These are phyloP conservation scores for Pythium folliculosum DNA, from an alignment of 352 stramenopile genomes.

Conservation along the genomic window DNA sequence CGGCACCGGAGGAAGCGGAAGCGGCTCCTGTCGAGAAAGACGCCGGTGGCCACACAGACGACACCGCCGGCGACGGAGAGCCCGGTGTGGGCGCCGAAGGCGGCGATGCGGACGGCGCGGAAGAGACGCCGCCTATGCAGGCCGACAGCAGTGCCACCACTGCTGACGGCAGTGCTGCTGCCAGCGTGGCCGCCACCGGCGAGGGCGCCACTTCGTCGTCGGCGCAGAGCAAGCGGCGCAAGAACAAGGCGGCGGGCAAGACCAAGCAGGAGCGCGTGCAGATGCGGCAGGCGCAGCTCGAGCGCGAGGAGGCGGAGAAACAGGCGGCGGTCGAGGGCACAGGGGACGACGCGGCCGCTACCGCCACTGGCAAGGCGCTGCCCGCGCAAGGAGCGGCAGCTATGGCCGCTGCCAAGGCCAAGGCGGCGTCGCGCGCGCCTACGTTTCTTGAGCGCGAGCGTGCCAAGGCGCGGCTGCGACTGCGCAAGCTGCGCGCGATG, in stretches of 20 bases:
- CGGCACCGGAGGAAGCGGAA: not conserved
- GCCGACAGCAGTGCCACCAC: not conserved
- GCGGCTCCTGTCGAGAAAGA: not conserved
- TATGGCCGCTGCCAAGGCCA: too few species aligned
- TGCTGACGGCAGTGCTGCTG: too few species aligned
- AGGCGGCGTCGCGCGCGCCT: not conserved
- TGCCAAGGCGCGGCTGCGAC: slow-evolving; percentile 53
- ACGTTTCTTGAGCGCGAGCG: slow-evolving; percentile 60
- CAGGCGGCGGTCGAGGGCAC: not conserved
- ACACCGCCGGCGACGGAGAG: too few species aligned
- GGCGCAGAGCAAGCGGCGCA: slow-evolving; percentile 4
- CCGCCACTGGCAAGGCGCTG: not conserved
- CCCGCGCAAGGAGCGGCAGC: not conserved
- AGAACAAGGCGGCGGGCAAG: slow-evolving; percentile 31
- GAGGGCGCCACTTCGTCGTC: too few species aligned
- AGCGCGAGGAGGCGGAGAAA: slow-evolving; percentile 50
- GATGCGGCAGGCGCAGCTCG: slow-evolving; percentile 51
- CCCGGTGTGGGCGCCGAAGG: not conserved
- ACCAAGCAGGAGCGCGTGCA: slow-evolving; percentile 55
- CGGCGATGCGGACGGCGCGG: not conserved
- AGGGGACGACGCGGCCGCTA: not conserved
- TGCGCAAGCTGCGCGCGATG: slow-evolving; percentile 55
- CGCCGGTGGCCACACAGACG: too few species aligned
- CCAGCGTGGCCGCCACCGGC: too few species aligned
- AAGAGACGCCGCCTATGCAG: not conserved